A percentile compares a stretch with the other conserved stretches of the same genome.
Evolutionary conservation across 1,139 yeast genomes (phyloP).

Genomic region (Saccharomyces hybrid): DNA sequence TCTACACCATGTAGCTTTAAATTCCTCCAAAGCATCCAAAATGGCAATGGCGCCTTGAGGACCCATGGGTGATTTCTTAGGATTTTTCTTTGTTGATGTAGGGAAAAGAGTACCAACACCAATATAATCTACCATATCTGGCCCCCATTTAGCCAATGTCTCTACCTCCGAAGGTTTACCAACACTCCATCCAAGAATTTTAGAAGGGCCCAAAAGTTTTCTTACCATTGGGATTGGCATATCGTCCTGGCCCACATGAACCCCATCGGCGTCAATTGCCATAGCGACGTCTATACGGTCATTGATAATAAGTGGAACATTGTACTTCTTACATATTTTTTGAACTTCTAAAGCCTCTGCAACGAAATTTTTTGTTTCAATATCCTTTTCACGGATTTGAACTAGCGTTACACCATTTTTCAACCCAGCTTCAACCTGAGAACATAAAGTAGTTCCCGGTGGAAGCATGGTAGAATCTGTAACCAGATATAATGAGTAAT

Average conservation of each 20-base stretch:
- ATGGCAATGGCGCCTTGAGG: constrained; percentile 57
- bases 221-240: constrained; percentile 63
- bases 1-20: constrained; percentile 36
- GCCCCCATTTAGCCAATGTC: constrained; percentile 44
- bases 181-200: constrained; percentile 77
- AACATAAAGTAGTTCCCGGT: constrained; percentile 46
- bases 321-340: constrained; percentile 47
- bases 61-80: constrained; percentile 49
- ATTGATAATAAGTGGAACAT: constrained; percentile 76
- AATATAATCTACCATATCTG: constrained; percentile 60
- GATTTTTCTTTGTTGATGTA: constrained; percentile 66
- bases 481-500: constrained; percentile 67
- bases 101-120: constrained; percentile 82
- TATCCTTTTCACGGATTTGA: constrained; percentile 74
- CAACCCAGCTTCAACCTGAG: constrained; percentile 57
- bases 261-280: constrained; percentile 86
- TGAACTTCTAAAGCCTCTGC: constrained; percentile 56
- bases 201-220: constrained; percentile 57
- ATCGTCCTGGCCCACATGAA: constrained; percentile 92
- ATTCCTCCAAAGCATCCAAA: constrained; percentile 42
- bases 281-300: constrained; percentile 86
- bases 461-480: constrained; percentile 80
- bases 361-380: constrained; percentile 63
- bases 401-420: constrained; percentile 71
- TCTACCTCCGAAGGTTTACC: constrained; percentile 52